These are phyloP conservation scores for Medicago truncatula DNA, from an alignment of 306 rosid genomes.

Conservation along the genomic window DNA sequence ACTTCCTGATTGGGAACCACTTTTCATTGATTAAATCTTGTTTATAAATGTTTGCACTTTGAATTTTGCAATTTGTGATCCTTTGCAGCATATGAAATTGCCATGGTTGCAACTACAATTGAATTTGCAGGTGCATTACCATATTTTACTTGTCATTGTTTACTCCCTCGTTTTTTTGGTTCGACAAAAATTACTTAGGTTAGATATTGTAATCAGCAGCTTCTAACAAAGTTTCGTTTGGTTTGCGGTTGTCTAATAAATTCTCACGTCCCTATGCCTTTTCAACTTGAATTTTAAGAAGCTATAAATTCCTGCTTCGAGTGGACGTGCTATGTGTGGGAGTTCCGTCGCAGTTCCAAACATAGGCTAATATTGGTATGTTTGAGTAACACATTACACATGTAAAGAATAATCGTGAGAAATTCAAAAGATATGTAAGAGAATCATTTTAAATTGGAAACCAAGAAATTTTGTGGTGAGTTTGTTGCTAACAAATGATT, in stretches of 20 bases:
- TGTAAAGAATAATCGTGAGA: background rate
- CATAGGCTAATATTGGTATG: background rate
- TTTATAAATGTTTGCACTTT: conserved; percentile 1
- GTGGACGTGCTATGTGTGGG: too few species aligned
- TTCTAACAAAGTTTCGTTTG: background rate
- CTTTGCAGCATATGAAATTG: background rate
- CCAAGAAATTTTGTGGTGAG: background rate
- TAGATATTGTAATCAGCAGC: background rate
- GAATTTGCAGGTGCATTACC: background rate
- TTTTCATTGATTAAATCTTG: conserved; percentile 8
- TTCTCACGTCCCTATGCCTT: background rate
- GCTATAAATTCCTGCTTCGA: too few species aligned
- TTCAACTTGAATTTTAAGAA: background rate
- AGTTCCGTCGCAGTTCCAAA: too few species aligned
- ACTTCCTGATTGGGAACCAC: background rate
- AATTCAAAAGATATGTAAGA: background rate
- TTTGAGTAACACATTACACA: background rate
- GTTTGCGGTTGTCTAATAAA: too few species aligned
- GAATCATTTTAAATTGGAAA: background rate
- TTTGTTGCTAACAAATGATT: background rate
- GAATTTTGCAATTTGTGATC: background rate
- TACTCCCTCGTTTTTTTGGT: background rate
- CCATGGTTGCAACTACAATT: background rate
- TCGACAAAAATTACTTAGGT: background rate
- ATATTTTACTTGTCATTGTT: background rate